Base-by-base conservation (phyloP, 2,329 filamentous ascomycete genomes). In the Fusarium sp. region DNA sequence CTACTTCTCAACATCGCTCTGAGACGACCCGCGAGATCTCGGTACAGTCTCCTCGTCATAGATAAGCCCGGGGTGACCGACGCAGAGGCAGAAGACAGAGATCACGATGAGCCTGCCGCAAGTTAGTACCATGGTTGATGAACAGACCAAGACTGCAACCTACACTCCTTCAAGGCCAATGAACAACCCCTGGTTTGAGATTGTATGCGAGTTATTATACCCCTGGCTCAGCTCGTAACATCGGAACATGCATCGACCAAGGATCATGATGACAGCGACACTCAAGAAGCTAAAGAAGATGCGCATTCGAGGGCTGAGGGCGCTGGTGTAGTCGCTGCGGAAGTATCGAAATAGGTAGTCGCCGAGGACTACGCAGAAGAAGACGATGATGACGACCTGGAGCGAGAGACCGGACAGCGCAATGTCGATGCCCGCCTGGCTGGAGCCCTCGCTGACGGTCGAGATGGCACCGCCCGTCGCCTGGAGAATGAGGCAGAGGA, bases 191-290 rank as follows among this genome's bases (percentile, higher is more conserved):
- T 87, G 74, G 36, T 86, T 69, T 5, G 76, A 76, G 36, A 88
- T 84, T 52, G 89, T 72, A 6, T 77, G 71, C 0, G 85, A 87
- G 25, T 73, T 36, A 6, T 69, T 77, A 76, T 87, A 91, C 2
- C 88, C 88, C 35, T 87, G 77, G 59, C 82, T 85, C 58, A 91
- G 73, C 75, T 91, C 88, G 9, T 85, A 85, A 38, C 89, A 85
- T 50, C 88, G 81, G 72, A 87, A 90, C 9, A 84, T 79, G 62
- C 84, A 88, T 13, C 88, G 79, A 5, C 83, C 81, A 35, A 90
- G 82, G 64, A 91, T 87, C 39, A 83, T 77, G 3, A 88, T 46
- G 4, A 88, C 85, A 1, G 86, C 83, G 2, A 84, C 68, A 1
- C 76, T 72, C 10, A 89, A 74, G 40, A 81, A 84, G 2, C 73